phyloP scores from a whole-genome alignment of 495 filamentous ascomycete genomes.

The Lichina pygmaea region DNA sequence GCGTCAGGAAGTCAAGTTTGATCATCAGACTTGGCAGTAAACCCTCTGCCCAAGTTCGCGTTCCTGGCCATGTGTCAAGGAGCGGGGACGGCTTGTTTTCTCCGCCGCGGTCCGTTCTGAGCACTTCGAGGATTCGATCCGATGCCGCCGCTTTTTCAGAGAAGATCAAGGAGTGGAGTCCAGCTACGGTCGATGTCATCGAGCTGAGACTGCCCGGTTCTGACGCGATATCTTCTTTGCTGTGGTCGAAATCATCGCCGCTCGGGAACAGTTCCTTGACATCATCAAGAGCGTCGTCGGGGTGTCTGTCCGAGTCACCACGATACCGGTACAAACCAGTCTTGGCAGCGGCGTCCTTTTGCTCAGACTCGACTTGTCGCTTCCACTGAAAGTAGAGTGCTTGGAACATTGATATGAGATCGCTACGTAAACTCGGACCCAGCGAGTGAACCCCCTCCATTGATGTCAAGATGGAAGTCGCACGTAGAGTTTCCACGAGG shows the following conservation, averaged over 20 bases:
- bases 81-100: not conserved
- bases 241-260: conserved; percentile 23
- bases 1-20: conserved; percentile 18
- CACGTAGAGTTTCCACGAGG: not conserved
- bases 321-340: conserved; percentile 56
- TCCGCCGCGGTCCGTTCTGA: conserved; percentile 5
- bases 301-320: conserved; percentile 43
- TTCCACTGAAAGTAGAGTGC: conserved; percentile 57
- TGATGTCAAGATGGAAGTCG: not conserved
- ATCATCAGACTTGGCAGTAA: conserved; percentile 40
- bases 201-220: conserved; percentile 5
- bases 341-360: conserved; percentile 39
- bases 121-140: conserved; percentile 1
- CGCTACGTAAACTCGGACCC: not conserved
- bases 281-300: conserved; percentile 51
- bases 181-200: conserved; percentile 9
- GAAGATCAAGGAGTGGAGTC: conserved; percentile 1
- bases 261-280: conserved; percentile 58
- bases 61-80: not conserved
- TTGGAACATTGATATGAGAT: conserved; percentile 24
- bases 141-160: conserved; percentile 12
- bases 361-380: conserved; percentile 39
- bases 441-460: conserved; percentile 4
- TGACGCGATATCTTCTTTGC: conserved; percentile 3
- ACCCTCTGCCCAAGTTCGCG: conserved; percentile 15